Evolutionary conservation across 2,329 filamentous ascomycete genomes (phyloP), one percentile per base, ranked within the genome.

Genomic region (Ceratocystis alfenasii): DNA sequence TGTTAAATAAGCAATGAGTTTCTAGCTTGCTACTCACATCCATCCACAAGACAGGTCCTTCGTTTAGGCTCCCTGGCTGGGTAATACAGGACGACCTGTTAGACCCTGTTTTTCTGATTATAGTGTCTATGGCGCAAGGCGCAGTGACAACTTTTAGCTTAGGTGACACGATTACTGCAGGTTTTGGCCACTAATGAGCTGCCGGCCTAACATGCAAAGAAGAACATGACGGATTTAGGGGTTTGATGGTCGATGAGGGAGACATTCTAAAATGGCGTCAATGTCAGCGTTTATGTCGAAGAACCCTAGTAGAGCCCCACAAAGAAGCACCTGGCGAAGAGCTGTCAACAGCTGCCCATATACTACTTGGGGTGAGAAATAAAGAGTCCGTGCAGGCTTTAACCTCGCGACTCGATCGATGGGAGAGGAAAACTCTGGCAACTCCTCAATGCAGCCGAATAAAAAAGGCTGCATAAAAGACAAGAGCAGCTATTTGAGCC

Each of bases 91-190:
- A 12, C 12, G 36, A 5, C 22, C 25, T 4, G n/a, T 22, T 22
- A 25, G 53, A 57, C 53, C 28, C 28, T 28, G 28, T 8, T 59
- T 8, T 28, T 8, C 33, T 25, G 28, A 59, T 36, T 33, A 59
- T 59, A 59, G 55, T n/a, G 55, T 17, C 25, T 15, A 59, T 59
- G 55, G 55, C 20, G 55, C 55, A 36, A 59, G 55, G 33, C 30
- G n/a, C 55, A 10, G 28, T 59, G 55, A 3, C 25, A 59, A 59
- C 17, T n/a, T 3, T 28, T 8, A 59, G 25, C 30, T 6, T 28
- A 25, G 55, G 5, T 30, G 33, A n/a, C 53, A 53, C 48, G 33
- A 33, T 33, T 41, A 15, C 36, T 15, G 3, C 10, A 41, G 36
- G 36, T 41, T 41, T 41, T 41, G 36, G 36, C 36, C 36, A 41